These are phyloP conservation scores for Penicillium vulpinum DNA, from an alignment of 2,329 filamentous ascomycete species.

Conservation along the genomic window DNA sequence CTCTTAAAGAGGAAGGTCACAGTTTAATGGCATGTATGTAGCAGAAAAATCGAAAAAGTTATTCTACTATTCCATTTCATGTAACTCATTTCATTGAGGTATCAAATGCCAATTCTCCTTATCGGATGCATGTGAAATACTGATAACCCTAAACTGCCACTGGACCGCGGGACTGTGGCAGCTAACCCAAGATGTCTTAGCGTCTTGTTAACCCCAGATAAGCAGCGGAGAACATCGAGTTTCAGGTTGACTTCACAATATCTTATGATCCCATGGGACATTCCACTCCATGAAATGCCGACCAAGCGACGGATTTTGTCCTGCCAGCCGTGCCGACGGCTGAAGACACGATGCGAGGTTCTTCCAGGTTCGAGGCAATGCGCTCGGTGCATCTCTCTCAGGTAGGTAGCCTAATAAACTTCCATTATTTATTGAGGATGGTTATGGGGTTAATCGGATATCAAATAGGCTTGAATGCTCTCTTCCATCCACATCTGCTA, in stretches of 20 bases:
- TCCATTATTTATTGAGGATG: neutral
- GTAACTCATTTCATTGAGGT: neutral
- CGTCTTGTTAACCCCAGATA: slow-evolving; percentile 7
- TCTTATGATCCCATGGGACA: neutral
- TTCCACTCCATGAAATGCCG: slow-evolving; percentile 4
- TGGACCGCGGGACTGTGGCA: neutral
- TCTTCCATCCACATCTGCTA: slow-evolving; percentile 6
- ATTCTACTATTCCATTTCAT: neutral
- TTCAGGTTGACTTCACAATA: slow-evolving; percentile 4
- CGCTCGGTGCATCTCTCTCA: slow-evolving; percentile 11
- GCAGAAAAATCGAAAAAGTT: neutral
- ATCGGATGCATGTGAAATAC: neutral
- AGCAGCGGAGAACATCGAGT: slow-evolving; percentile 13
- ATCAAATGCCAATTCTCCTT: neutral
- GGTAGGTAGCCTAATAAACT: neutral
- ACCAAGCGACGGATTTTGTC: slow-evolving; percentile 13
- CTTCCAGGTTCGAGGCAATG: slow-evolving; percentile 4
- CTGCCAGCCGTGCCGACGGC: slow-evolving; percentile 20
- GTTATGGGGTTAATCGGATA: neutral
- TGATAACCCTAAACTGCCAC: slow-evolving; percentile 4
- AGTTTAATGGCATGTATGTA: neutral
- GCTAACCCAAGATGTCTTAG: slow-evolving; percentile 8
- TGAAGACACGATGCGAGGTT: slow-evolving; percentile 23
- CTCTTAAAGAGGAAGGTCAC: neutral
- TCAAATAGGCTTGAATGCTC: slow-evolving; percentile 7